Conservation (phyloP, 2,329 filamentous ascomycete species). For the Calonectria hawksworthii region DNA sequence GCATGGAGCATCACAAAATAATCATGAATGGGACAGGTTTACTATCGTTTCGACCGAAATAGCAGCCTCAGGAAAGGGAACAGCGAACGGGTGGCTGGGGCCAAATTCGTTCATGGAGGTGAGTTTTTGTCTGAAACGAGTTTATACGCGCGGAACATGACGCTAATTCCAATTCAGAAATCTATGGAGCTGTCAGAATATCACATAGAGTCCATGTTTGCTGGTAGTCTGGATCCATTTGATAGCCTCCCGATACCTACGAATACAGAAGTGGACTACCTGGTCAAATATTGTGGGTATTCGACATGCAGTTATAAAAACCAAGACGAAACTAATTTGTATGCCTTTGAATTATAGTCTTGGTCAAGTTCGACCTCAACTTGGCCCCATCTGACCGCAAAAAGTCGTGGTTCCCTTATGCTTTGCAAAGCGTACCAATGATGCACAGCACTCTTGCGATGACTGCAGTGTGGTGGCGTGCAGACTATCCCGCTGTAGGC, state of each 20-base stretch:
- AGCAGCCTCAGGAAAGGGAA: background rate
- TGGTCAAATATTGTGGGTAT: constrained; percentile 8
- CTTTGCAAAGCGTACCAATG: constrained; percentile 9
- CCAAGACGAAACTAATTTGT: background rate
- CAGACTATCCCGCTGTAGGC: background rate
- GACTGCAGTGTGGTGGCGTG: constrained; percentile 3
- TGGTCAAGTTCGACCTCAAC: background rate
- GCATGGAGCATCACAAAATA: background rate
- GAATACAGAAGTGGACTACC: constrained; percentile 7
- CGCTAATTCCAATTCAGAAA: background rate
- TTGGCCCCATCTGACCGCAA: background rate
- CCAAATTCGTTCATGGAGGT: background rate
- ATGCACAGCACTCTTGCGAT: constrained; percentile 23
- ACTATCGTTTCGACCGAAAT: background rate
- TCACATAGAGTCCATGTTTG: background rate
- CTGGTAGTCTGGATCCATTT: constrained; percentile 6
- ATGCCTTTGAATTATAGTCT: background rate
- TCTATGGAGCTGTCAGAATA: background rate
- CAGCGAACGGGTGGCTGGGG: background rate
- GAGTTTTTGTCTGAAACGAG: background rate
- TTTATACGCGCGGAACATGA: background rate
- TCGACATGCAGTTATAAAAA: background rate
- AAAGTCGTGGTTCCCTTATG: constrained; percentile 6
- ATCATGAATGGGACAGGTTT: too few species aligned
- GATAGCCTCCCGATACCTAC: constrained; percentile 5